Base-by-base conservation (phyloP, 1,139 yeast genomes). In the Schwanniomyces etchellsii region DNA sequence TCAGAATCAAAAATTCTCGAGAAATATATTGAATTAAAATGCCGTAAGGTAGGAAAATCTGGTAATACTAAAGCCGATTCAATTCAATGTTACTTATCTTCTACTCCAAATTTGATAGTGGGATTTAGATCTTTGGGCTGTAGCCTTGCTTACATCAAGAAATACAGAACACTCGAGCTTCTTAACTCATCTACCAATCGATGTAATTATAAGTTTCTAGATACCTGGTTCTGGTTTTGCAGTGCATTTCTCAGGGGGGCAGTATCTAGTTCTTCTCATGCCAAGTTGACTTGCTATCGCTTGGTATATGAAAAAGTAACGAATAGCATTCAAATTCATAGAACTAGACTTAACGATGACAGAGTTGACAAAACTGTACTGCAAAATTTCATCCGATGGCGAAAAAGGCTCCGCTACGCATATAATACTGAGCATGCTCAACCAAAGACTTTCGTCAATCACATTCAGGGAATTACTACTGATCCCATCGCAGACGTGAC, bases 221-320 rank as follows among this genome's bases (percentile, higher is more conserved):
- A 35, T 24, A 35, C 29, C 11, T 37, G 40, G 40, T 30, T 35
- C 15, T 31, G 30, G 12, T 35, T 37, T 18, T 31, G 35, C 11
- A 14, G 28, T 5, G 23, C 20, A n/a, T 37, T 37, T 20, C 30
- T 35, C 13, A 27, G 18, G 12, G 11, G 20, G 13, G 7, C 34
- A 4, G 20, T 22, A 5, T 15, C 17, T 7, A 17, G 23, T 26
- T 28, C 31, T 13, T 11, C 29, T n/a, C 13, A 13, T 10, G 10
- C 15, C 5, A 13, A 12, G 5, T 24, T 16, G 6, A 24, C 14
- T n/a, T 28, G 25, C 11, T 27, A 25, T 11, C 28, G 16, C 10
- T 20, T 29, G 6, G 17, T 13, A 10, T 29, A 16, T 14, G 21
- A 14, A 6, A 29, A 25, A 23, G 16, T 4, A 5, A 16, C 18